These are phyloP conservation scores for Geosmithia flava DNA, from an alignment of 2,329 filamentous ascomycete genomes.

Conservation along the genomic window DNA sequence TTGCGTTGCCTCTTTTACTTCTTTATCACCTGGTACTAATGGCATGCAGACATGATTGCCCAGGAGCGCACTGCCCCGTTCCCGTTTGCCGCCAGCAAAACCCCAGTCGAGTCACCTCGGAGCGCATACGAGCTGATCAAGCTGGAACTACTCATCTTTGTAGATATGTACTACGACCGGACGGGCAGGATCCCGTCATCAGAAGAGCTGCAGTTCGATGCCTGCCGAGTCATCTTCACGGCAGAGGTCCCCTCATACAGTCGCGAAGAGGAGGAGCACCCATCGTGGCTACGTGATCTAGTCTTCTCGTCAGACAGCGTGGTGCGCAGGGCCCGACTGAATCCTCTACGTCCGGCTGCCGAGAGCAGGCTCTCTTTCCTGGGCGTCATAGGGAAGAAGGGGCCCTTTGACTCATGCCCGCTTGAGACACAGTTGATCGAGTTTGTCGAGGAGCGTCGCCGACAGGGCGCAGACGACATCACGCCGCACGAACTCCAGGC, in stretches of 20 bases:
- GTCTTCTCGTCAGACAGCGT: conserved; percentile 7
- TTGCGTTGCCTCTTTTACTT: neutral
- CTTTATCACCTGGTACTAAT: neutral
- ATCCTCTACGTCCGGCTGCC: conserved; percentile 9
- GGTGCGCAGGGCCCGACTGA: conserved; percentile 8
- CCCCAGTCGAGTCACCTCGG: conserved; percentile 6
- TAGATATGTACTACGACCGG: conserved; percentile 10
- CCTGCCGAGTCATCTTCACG: conserved; percentile 14
- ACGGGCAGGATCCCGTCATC: conserved; percentile 8
- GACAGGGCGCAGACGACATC: neutral
- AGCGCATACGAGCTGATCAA: conserved; percentile 22
- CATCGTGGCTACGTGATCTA: conserved; percentile 14
- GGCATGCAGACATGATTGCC: conserved; percentile 7
- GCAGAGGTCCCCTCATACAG: conserved; percentile 9
- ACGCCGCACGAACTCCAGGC: conserved; percentile 7
- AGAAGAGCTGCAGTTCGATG: conserved; percentile 10
- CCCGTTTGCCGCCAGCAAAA: conserved; percentile 9
- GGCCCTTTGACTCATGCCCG: conserved; percentile 13
- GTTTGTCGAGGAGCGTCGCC: conserved; percentile 2
- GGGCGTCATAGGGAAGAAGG: conserved; percentile 13
- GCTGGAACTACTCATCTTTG: conserved; percentile 16
- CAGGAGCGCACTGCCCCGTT: conserved; percentile 9
- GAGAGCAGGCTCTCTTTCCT: conserved; percentile 9
- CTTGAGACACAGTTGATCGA: conserved; percentile 9
- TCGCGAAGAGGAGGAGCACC: neutral